Conservation (phyloP, 805 yeast genomes). For the Cyberlindnera galapagoensis region DNA sequence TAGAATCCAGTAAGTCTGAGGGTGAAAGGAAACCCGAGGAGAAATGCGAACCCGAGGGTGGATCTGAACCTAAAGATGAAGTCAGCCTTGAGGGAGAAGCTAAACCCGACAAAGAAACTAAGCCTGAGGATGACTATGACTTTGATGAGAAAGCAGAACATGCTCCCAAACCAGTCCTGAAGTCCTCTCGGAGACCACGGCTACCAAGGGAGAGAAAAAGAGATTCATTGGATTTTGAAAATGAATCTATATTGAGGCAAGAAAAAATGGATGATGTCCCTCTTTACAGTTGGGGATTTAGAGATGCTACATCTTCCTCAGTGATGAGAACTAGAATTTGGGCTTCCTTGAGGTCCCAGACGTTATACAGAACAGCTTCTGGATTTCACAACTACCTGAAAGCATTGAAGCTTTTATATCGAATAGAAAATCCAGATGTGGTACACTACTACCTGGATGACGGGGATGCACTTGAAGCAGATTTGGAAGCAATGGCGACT, state of each 20-base stretch:
- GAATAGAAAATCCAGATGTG: constrained; percentile 58
- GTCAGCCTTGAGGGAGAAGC: too few species aligned
- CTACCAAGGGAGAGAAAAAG: too few species aligned
- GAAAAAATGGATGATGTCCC: constrained; percentile 57
- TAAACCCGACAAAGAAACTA: too few species aligned
- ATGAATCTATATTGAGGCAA: constrained; percentile 32
- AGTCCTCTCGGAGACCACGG: too few species aligned
- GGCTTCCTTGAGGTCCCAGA: constrained; percentile 82
- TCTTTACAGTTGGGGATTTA: constrained; percentile 66
- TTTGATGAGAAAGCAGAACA: too few species aligned
- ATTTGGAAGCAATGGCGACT: constrained; percentile 64
- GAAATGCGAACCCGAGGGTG: too few species aligned
- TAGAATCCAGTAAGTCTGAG: too few species aligned
- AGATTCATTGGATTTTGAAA: too few species aligned
- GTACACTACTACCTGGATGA: constrained; percentile 36
- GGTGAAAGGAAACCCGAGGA: too few species aligned
- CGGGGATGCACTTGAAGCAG: constrained; percentile 54
- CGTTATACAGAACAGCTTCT: constrained; percentile 73
- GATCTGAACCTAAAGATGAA: too few species aligned
- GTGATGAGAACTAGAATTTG: constrained; percentile 73
- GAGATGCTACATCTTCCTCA: constrained; percentile 54
- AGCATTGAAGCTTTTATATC: constrained; percentile 64
- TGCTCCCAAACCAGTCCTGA: too few species aligned
- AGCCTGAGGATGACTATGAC: too few species aligned
- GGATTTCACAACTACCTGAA: constrained; percentile 76